Conservation (phyloP, 2,329 filamentous ascomycete genomes). For the Aspergillus costaricaensis region DNA sequence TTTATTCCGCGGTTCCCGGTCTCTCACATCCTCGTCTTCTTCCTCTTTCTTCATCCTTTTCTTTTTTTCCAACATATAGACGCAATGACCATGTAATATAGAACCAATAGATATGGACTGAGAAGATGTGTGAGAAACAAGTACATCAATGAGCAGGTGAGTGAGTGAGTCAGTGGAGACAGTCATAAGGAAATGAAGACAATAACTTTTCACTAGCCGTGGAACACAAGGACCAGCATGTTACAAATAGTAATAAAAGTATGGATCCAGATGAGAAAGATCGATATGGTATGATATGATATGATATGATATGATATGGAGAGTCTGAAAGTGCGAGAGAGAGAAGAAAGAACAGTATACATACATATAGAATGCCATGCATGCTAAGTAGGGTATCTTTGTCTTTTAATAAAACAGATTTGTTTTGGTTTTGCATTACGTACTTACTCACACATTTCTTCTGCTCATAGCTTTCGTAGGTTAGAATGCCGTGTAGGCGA, state of each 20-base stretch:
- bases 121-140: background rate
- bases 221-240: too few species aligned
- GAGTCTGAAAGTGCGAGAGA: background rate
- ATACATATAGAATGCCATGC: constrained; percentile 16
- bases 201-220: too few species aligned
- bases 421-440: background rate
- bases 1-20: too few species aligned
- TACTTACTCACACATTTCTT: constrained; percentile 1
- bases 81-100: too few species aligned
- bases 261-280: too few species aligned
- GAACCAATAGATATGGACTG: background rate
- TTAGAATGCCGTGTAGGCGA: background rate
- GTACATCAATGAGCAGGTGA: background rate
- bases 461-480: background rate
- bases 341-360: constrained; percentile 9
- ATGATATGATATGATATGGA: background rate
- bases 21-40: too few species aligned
- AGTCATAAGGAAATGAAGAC: too few species aligned
- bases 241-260: background rate
- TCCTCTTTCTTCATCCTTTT: too few species aligned
- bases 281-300: too few species aligned
- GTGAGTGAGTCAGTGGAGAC: background rate
- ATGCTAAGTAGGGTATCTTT: constrained; percentile 5
- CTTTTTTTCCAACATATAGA: too few species aligned
- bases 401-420: background rate